Evolutionary conservation across 495 filamentous ascomycete genomes (phyloP), one percentile per base, ranked within the genome.

Genomic region (Penicilliopsis zonata): DNA sequence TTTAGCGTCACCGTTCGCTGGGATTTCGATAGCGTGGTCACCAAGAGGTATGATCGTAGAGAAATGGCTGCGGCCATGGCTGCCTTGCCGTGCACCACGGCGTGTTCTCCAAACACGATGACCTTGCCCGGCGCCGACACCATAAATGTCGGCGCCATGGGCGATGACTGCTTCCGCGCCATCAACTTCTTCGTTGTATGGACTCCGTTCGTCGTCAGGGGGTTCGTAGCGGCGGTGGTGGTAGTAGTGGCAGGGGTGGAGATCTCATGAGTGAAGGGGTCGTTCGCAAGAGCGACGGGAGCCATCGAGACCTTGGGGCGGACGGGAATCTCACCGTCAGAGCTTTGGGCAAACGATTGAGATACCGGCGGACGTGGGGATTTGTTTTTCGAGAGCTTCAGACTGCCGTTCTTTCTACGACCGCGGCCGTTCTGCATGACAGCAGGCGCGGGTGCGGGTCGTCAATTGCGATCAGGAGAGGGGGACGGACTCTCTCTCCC

Each of bases 61-160:
- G 88, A 92, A 37, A 98, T 85, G 10, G 90, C 77, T 13, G 88
- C 90, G 24, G 90, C 90, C 55, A 98, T 85, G 33, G 90, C 87
- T 30, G 86, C 77, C 75, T 94, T 94, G 49, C 90, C 90, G 48
- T 98, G 73, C 7, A 98, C 90, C 2, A 94, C 90, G 8, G 90
- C 83, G 63, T 98, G 90, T 52, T 98, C 90, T 33, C 90, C 90
- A 55, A 81, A 94, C 12, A 94, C 83, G 50, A 98, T 96, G 46
- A 93, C 88, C 56, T 98, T 98, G 19, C 87, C 90, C 9, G 90
- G 90, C 9, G 90, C 87, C 5, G 90, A 96, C 34, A 94, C 87
- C 82, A 96, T 93, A 42, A 96, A 98, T 27, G 87, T 62, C 4
- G 88, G 86, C 61, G 86, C 70, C 64, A 71, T 59, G 0, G 67